Percentiles rank a stretch among this genome's conserved stretches.
These are phyloP conservation scores for Coemansia sp. DNA, from an alignment of 192 early-diverging fungal genomes.

Conservation along the genomic window DNA sequence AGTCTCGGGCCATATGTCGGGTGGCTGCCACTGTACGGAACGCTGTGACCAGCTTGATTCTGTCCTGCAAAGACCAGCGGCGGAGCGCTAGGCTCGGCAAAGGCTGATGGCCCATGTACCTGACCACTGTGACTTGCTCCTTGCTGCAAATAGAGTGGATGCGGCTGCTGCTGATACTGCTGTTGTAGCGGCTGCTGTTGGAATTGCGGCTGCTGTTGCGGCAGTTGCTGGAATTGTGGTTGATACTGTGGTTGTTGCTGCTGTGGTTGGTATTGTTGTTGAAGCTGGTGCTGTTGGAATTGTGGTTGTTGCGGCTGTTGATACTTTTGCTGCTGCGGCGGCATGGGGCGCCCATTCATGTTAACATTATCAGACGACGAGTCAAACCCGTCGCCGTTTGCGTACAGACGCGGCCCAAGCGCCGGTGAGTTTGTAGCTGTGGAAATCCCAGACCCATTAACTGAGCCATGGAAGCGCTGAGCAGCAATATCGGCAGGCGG, in stretches of 20 bases:
- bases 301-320: background rate
- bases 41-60: background rate
- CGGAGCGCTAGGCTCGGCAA: conserved; percentile 5
- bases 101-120: background rate
- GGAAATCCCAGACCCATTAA: conserved; percentile 8
- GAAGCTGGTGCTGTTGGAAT: conserved; percentile 9
- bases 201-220: background rate
- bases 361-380: conserved; percentile 33
- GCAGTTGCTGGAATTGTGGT: background rate
- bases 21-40: background rate
- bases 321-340: background rate
- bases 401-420: conserved; percentile 14
- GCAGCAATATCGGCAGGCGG: conserved; percentile 14
- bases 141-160: background rate
- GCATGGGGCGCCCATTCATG: conserved; percentile 6
- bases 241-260: background rate
- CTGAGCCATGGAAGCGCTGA: conserved; percentile 6
- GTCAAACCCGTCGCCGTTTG: conserved; percentile 43
- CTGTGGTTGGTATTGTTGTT: background rate
- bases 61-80: conserved; percentile 4
- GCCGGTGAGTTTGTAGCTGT: conserved; percentile 20
- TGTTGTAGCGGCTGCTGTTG: background rate
- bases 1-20: background rate
- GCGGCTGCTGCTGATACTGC: conserved; percentile 10
- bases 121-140: background rate